A percentile compares a stretch with the other conserved stretches of the same genome.
Conservation (phyloP, 2,329 filamentous ascomycete species). For the Nigrograna mackinnonii region DNA sequence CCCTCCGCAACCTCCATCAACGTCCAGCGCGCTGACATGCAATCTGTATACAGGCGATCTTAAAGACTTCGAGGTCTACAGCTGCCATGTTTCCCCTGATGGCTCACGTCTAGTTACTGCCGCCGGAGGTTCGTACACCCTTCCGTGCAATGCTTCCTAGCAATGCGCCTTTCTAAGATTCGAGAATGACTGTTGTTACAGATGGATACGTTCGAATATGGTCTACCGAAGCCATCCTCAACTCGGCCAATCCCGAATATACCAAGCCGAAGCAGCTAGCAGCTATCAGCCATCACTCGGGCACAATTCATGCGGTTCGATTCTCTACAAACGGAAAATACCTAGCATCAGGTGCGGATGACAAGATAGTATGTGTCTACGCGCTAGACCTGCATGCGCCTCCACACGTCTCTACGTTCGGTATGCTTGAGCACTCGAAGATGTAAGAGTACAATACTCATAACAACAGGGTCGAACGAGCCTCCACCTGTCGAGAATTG, state of each 20-base stretch:
- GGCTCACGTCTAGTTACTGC: constrained; percentile 90
- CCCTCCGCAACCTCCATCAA: neutral
- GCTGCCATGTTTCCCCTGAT: constrained; percentile 95
- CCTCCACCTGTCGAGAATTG: constrained; percentile 94
- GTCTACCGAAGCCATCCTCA: constrained; percentile 93
- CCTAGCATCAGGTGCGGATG: constrained; percentile 93
- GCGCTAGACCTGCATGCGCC: constrained; percentile 83
- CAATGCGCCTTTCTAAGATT: constrained; percentile 18
- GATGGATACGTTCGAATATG: constrained; percentile 97
- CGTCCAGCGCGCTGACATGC: neutral
- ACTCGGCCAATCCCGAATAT: constrained; percentile 72
- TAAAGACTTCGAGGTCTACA: constrained; percentile 98
- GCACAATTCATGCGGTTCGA: constrained; percentile 94
- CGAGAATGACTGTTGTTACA: constrained; percentile 37
- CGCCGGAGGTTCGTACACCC: constrained; percentile 72
- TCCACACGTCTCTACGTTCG: constrained; percentile 76
- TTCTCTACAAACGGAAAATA: constrained; percentile 96
- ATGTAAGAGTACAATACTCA: constrained; percentile 11
- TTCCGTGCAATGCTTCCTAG: constrained; percentile 14
- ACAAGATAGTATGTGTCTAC: constrained; percentile 99
- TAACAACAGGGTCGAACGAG: constrained; percentile 72
- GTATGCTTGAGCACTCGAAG: constrained; percentile 50
- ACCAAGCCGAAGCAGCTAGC: constrained; percentile 88
- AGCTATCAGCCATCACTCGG: constrained; percentile 97
- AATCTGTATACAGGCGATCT: constrained; percentile 71